Base-by-base conservation (phyloP, 192 early-diverging fungal species). In the Coemansia sp. region DNA sequence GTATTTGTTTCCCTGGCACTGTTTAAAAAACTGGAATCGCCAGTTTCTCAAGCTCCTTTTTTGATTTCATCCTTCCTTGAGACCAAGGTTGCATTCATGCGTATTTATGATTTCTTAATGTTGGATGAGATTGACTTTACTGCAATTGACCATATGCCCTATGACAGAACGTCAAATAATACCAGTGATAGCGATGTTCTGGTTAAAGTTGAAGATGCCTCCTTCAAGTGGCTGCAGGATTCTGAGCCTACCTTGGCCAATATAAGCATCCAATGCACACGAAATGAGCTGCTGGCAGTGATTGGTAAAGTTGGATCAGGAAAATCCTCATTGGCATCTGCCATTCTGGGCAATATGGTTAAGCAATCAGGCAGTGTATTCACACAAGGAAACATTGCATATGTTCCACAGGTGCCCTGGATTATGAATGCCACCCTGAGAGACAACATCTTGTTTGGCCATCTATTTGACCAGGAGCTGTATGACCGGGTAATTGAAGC, bases 11-110 rank as follows among this genome's bases (percentile, higher is more conserved):
- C 91, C 10, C 78, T 98, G 51, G 81, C 93, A 0, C 79, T 97
- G n/a, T 95, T 98, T 78, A 91, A 94, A 63, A 76, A 92, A 60
- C 72, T 98, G 6, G 89, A 88, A 58, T 91, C 91, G 63, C 92
- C 96, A 32, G 77, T 98, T 29, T 62, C 82, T 12, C 82, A 87
- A 8, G 89, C 94, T 57, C 93, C 95, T 1, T 82, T 60, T 22
- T 86, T 94, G 21, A 84, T 98, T 29, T 81, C 86, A 1, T 69
- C 83, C 2, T 65, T 85, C 1, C 80, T 95, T 12, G 90, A 95
- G 50, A 86, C 92, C 9, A 83, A 80, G 19, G 91, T 94, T 25
- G 88, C 92, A 4, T 82, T 91, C 49, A 81, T 73, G n/a, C 87
- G 96, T 55, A 82, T 98, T 65, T 11, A 90, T 92, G 65, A 83